Evolutionary conservation across 805 yeast genomes (phyloP).

Genomic region (Kodamaea kaohsiungensis): DNA sequence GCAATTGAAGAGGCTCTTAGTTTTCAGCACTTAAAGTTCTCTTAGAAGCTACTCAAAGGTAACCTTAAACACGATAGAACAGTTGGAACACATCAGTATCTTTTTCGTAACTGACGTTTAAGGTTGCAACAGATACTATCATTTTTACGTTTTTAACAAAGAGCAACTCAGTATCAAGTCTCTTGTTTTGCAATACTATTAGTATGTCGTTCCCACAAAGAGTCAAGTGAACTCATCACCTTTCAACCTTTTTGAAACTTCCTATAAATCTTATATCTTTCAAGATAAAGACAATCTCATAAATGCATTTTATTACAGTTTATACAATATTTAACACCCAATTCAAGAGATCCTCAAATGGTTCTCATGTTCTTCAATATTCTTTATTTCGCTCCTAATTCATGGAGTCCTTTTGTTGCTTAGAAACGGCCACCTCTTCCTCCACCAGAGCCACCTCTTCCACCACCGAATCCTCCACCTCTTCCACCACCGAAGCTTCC

Average conservation of each 20-base stretch:
- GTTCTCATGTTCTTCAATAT: not conserved
- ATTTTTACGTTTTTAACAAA: too few relatives aligned
- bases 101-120: too few relatives aligned
- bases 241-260: not conserved
- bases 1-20: too few relatives aligned
- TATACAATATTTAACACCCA: constrained; percentile 1
- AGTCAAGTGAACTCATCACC: too few relatives aligned
- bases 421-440: constrained; percentile 31
- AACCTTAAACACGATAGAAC: too few relatives aligned
- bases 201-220: too few relatives aligned
- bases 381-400: not conserved
- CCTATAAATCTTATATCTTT: not conserved
- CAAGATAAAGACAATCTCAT: not conserved
- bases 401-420: not conserved
- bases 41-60: too few relatives aligned
- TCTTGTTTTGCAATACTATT: too few relatives aligned
- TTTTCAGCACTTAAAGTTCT: too few relatives aligned
- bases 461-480: constrained; percentile 39
- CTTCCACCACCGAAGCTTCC: constrained; percentile 36
- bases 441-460: constrained; percentile 38
- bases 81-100: too few relatives aligned
- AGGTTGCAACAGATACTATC: too few relatives aligned
- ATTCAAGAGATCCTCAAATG: not conserved
- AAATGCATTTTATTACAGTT: not conserved
- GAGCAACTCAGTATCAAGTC: too few relatives aligned